Conservation (phyloP, 2,329 filamentous ascomycete species). For the Emmonsiellopsis sp. region DNA sequence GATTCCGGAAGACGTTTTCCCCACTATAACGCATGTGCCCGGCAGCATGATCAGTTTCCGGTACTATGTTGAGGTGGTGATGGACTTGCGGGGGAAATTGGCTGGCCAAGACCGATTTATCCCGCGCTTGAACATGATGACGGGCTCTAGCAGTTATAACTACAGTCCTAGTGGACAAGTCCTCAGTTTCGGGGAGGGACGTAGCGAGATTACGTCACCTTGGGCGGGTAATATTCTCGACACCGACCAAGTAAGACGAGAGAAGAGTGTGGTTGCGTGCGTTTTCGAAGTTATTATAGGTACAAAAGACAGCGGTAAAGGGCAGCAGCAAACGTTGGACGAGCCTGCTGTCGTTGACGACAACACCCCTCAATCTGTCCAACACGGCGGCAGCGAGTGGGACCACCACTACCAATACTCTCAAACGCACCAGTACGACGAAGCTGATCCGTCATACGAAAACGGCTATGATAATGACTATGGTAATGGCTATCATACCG, state of each 20-base stretch:
- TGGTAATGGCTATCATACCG: neutral
- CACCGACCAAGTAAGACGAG: conserved; percentile 73
- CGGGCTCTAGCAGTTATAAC: conserved; percentile 32
- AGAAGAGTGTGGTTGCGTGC: conserved; percentile 85
- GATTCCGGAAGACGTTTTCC: conserved; percentile 83
- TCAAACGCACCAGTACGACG: neutral
- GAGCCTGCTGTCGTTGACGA: conserved; percentile 19
- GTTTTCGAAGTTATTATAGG: conserved; percentile 82
- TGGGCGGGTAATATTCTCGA: conserved; percentile 63
- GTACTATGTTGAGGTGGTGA: conserved; percentile 85
- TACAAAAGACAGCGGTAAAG: conserved; percentile 63
- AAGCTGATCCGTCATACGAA: neutral
- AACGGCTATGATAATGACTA: conserved; percentile 1
- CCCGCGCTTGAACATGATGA: conserved; percentile 46
- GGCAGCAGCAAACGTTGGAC: conserved; percentile 37
- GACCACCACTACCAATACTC: conserved; percentile 10
- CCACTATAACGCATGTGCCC: conserved; percentile 81
- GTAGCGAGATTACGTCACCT: conserved; percentile 30
- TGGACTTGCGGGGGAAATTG: conserved; percentile 83
- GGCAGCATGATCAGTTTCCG: conserved; percentile 92
- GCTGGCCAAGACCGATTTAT: conserved; percentile 62
- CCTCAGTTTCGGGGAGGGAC: conserved; percentile 24
- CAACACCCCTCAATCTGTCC: conserved; percentile 17
- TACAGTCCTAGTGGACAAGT: conserved; percentile 34
- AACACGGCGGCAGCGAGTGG: conserved; percentile 15